Percentiles rank a stretch among this genome's conserved stretches.
Evolutionary conservation across 2,329 filamentous ascomycete species (phyloP).

Genomic region (Fusarium subtropicale): DNA sequence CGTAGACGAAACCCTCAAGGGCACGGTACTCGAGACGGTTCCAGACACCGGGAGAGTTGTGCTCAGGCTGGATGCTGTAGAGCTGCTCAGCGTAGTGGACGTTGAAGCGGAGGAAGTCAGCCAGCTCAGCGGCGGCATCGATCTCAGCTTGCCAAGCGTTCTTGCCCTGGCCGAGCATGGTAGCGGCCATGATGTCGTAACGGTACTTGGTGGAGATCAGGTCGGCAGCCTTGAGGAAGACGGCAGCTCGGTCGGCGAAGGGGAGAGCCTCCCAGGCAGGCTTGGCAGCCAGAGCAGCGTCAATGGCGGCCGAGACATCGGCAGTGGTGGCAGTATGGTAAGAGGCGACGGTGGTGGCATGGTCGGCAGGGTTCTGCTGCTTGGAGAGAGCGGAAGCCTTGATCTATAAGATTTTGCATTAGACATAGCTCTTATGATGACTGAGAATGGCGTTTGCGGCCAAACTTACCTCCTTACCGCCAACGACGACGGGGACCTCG

Average conservation of each 20-base stretch:
- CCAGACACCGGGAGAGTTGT: constrained; percentile 88
- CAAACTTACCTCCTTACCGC: constrained; percentile 77
- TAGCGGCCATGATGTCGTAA: constrained; percentile 95
- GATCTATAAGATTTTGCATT: constrained; percentile 60
- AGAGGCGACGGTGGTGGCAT: constrained; percentile 79
- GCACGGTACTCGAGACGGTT: constrained; percentile 91
- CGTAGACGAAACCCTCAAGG: constrained; percentile 95
- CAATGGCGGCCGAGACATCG: constrained; percentile 84
- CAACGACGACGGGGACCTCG: constrained; percentile 85
- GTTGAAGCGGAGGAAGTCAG: constrained; percentile 94
- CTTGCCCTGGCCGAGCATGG: constrained; percentile 97
- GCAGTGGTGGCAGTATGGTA: constrained; percentile 84
- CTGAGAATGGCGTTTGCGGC: neutral
- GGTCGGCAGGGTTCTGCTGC: constrained; percentile 86
- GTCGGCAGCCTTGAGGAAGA: constrained; percentile 97
- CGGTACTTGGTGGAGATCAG: constrained; percentile 92
- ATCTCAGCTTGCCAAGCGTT: constrained; percentile 99
- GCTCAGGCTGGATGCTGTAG: constrained; percentile 86
- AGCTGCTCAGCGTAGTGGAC: constrained; percentile 94
- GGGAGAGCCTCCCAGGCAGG: constrained; percentile 85
- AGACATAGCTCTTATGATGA: constrained; percentile 7
- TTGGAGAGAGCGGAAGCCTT: constrained; percentile 72
- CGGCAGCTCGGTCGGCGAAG: constrained; percentile 88
- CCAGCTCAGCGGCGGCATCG: constrained; percentile 90
- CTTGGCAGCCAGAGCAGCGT: constrained; percentile 87